A percentile compares a stretch with the other conserved stretches of the same genome.
Conservation (phyloP, 345 rosid genomes). For the Trapa incisa region DNA sequence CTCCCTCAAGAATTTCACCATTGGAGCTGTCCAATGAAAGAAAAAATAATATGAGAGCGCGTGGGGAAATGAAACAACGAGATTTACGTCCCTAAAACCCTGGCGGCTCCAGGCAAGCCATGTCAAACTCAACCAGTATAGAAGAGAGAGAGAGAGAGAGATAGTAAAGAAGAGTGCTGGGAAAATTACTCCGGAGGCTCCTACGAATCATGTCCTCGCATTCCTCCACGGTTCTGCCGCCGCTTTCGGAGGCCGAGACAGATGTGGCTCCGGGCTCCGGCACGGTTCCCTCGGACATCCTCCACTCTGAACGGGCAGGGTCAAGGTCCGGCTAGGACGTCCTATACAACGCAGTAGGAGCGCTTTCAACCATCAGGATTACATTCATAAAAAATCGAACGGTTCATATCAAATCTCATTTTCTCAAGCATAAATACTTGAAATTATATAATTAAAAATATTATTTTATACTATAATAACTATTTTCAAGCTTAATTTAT, state of each 20-base stretch:
- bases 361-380: background rate
- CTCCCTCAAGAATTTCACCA: slow-evolving; percentile 73
- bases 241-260: slow-evolving; percentile 1
- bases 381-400: background rate
- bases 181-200: slow-evolving; percentile 40
- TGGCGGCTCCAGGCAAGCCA: background rate
- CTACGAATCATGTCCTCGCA: slow-evolving; percentile 35
- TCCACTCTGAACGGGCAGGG: too few species aligned
- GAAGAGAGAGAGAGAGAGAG: background rate
- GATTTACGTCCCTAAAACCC: slow-evolving; percentile 12
- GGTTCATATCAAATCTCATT: background rate
- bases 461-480: too few species aligned
- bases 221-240: slow-evolving; percentile 22
- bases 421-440: too few species aligned
- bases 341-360: background rate
- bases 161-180: background rate
- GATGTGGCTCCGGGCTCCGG: slow-evolving; percentile 3
- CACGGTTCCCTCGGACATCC: slow-evolving; percentile 20
- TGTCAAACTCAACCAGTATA: background rate
- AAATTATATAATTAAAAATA: too few species aligned
- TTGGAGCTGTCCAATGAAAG: slow-evolving; percentile 41
- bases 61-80: background rate
- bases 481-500: too few species aligned
- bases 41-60: background rate
- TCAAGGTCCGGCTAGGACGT: background rate